Conservation (phyloP, 441 rosid genomes). For the Melianthus villosus region DNA sequence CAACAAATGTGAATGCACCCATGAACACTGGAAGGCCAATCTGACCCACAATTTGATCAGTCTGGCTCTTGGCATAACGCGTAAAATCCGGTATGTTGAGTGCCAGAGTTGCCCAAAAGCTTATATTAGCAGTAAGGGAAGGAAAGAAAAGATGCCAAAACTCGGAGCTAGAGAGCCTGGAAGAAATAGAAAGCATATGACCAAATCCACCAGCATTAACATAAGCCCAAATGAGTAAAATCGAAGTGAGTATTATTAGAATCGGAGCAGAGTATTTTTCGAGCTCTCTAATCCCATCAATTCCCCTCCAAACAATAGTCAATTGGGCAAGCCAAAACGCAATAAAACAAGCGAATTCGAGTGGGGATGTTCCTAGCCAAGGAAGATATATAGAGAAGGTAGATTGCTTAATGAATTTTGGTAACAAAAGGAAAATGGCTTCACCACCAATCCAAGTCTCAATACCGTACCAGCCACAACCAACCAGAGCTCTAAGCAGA, state of each 20-base stretch:
- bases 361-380: conserved; percentile 77
- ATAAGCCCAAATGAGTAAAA: conserved; percentile 64
- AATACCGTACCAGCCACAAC: conserved; percentile 94
- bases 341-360: conserved; percentile 64
- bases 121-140: conserved; percentile 77
- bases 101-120: conserved; percentile 88
- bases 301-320: conserved; percentile 55
- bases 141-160: conserved; percentile 84
- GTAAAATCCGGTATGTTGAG: conserved; percentile 86
- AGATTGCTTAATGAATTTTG: conserved; percentile 28
- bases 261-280: conserved; percentile 77
- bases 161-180: conserved; percentile 40
- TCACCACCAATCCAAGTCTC: conserved; percentile 97
- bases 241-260: conserved; percentile 42
- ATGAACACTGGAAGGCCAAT: conserved; percentile 71
- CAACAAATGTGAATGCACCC: conserved; percentile 78
- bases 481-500: conserved; percentile 69
- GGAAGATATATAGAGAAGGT: conserved; percentile 26
- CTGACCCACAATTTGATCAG: conserved; percentile 65
- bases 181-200: conserved; percentile 50
- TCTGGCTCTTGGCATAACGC: conserved; percentile 52
- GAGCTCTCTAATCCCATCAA: conserved; percentile 54
- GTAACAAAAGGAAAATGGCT: conserved; percentile 68
- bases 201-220: conserved; percentile 60
- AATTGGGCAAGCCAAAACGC: conserved; percentile 66